Percentiles rank a stretch among this genome's conserved stretches.
Conservation (phyloP, 768 basidiomycete genomes). For the Tricholoma sp. region DNA sequence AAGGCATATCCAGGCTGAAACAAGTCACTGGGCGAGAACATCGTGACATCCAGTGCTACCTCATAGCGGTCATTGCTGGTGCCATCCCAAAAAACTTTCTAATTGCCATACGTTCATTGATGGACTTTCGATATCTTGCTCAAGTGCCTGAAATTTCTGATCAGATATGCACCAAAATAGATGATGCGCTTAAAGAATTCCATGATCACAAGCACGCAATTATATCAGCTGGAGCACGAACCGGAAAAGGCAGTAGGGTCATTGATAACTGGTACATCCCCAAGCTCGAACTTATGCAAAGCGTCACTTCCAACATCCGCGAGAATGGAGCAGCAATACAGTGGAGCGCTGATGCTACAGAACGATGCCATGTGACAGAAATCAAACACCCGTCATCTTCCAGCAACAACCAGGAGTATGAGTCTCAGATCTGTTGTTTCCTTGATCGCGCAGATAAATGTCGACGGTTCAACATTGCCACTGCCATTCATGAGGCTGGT, state of each 20-base stretch:
- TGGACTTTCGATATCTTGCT: not conserved
- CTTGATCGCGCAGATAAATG: constrained; percentile 9
- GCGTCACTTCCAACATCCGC: not conserved
- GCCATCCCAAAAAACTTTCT: constrained; percentile 25
- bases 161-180: not conserved
- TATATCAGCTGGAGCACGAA: not conserved
- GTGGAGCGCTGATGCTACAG: constrained; percentile 6
- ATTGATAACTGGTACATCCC: not conserved
- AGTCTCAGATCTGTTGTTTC: constrained; percentile 6
- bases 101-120: constrained; percentile 20
- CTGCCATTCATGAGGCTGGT: constrained; percentile 1
- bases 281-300: not conserved
- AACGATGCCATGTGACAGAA: constrained; percentile 7
- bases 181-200: not conserved
- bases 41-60: too few relatives aligned
- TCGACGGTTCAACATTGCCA: constrained; percentile 6
- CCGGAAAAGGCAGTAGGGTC: not conserved
- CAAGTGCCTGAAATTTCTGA: not conserved
- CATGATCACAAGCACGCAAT: not conserved
- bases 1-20: constrained; percentile 33
- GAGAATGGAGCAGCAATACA: constrained; percentile 4
- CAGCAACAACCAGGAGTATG: constrained; percentile 7
- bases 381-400: constrained; percentile 3
- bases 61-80: constrained; percentile 32
- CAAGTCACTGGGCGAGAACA: constrained; percentile 43